These are phyloP conservation scores for Citrus hindsii DNA, from an alignment of 345 rosid genomes.

Conservation along the genomic window DNA sequence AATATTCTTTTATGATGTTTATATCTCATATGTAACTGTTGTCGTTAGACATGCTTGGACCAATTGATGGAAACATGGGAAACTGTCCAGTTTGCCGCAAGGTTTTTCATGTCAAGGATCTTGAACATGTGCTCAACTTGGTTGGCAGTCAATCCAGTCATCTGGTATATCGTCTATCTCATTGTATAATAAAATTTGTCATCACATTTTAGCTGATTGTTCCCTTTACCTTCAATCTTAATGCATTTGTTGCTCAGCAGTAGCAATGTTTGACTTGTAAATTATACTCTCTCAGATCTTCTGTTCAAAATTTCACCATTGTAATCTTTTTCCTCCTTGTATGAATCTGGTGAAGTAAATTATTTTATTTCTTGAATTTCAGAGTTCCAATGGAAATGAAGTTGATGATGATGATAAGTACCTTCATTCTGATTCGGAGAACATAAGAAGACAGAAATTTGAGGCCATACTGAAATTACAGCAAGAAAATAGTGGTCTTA, in stretches of 20 bases:
- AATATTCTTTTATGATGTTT: neutral
- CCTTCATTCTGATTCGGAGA: constrained; percentile 59
- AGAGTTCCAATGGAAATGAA: constrained; percentile 35
- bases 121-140: constrained; percentile 74
- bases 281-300: neutral
- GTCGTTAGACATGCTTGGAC: constrained; percentile 27
- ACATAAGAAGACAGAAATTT: constrained; percentile 56
- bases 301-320: neutral
- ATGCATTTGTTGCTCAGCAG: neutral
- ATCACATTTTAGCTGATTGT: neutral
- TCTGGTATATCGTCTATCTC: constrained; percentile 37
- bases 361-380: constrained; percentile 12
- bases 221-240: neutral
- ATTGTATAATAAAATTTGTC: neutral
- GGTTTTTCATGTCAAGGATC: constrained; percentile 64
- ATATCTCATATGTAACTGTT: neutral
- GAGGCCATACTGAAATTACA: constrained; percentile 57
- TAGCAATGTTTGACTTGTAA: neutral
- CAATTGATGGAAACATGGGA: constrained; percentile 42
- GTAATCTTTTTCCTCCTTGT: neutral
- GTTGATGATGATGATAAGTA: constrained; percentile 27
- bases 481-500: constrained; percentile 61
- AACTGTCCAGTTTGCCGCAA: constrained; percentile 90
- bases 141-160: constrained; percentile 50
- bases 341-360: neutral